Conservation (phyloP, 352 stramenopile genomes). For the Globisporangium acanthophoron region DNA sequence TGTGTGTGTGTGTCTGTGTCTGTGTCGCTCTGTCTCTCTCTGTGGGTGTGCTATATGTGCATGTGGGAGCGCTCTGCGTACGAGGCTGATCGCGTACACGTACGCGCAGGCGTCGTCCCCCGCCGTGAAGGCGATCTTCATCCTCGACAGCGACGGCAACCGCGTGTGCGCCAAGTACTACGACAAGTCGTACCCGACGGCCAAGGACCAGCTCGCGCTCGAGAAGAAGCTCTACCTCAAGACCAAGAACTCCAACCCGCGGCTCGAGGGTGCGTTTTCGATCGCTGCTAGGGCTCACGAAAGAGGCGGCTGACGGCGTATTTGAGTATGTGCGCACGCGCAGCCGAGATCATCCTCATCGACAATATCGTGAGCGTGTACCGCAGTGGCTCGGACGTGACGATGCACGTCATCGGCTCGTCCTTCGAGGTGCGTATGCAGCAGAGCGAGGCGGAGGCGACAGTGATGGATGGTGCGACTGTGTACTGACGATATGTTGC, state of each 20-base stretch:
- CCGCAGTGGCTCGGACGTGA: conserved; percentile 80
- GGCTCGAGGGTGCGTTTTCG: conserved; percentile 58
- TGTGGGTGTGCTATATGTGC: not conserved
- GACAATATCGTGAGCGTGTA: conserved; percentile 91
- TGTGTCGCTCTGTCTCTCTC: not conserved
- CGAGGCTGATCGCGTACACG: not conserved
- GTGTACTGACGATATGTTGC: not conserved
- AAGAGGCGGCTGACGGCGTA: not conserved
- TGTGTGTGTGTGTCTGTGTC: conserved; percentile 8
- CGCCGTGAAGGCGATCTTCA: conserved; percentile 85
- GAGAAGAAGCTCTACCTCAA: conserved; percentile 90
- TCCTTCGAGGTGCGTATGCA: conserved; percentile 49
- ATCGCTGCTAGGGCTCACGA: too few species aligned
- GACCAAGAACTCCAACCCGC: conserved; percentile 86
- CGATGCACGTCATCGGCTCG: conserved; percentile 87
- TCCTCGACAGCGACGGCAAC: conserved; percentile 85
- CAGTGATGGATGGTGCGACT: not conserved
- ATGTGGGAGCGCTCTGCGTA: not conserved
- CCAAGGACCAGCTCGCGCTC: conserved; percentile 82
- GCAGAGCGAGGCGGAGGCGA: too few species aligned
- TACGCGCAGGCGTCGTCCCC: conserved; percentile 47
- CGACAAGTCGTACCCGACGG: conserved; percentile 81
- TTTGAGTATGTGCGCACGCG: conserved; percentile 1
- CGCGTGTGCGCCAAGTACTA: conserved; percentile 92
- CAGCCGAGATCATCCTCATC: conserved; percentile 86